Conservation (phyloP, 139 green algal genomes). For the Limnomonas spitsbergensis region DNA sequence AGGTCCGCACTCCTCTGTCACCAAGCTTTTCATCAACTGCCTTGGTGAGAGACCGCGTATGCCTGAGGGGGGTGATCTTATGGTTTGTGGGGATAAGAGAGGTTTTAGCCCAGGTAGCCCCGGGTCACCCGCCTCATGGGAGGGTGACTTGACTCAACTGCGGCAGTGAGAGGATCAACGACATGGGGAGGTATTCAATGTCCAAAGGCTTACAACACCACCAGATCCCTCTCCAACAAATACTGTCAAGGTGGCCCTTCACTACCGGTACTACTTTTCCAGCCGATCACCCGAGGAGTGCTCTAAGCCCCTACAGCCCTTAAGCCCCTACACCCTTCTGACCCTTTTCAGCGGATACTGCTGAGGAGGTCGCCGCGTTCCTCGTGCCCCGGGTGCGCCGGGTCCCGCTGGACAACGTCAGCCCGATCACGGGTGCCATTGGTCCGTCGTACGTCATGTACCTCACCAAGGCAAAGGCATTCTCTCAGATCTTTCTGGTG, state of each 20-base stretch:
- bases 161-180: too few relatives aligned
- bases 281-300: too few relatives aligned
- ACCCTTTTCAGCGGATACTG: slow-evolving; percentile 54
- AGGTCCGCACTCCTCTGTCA: slow-evolving; percentile 60
- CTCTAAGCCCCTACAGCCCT: too few relatives aligned
- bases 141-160: too few relatives aligned
- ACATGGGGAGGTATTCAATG: too few relatives aligned
- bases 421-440: slow-evolving; percentile 41
- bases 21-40: slow-evolving; percentile 96
- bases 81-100: too few relatives aligned
- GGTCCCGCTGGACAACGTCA: slow-evolving; percentile 43
- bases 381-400: slow-evolving; percentile 78
- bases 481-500: slow-evolving; percentile 71
- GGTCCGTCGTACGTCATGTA: slow-evolving; percentile 67
- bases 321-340: neutral
- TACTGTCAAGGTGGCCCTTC: neutral
- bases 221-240: neutral
- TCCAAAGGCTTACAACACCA: too few relatives aligned
- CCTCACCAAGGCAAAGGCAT: slow-evolving; percentile 82
- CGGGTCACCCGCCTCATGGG: too few relatives aligned
- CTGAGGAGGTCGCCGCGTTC: slow-evolving; percentile 62
- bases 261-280: too few relatives aligned
- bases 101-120: too few relatives aligned
- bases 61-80: too few relatives aligned
- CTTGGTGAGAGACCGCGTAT: too few relatives aligned